Evolutionary conservation across 1,284 basidiomycete species (phyloP).

Genomic region (Ceratobasidium sp.): DNA sequence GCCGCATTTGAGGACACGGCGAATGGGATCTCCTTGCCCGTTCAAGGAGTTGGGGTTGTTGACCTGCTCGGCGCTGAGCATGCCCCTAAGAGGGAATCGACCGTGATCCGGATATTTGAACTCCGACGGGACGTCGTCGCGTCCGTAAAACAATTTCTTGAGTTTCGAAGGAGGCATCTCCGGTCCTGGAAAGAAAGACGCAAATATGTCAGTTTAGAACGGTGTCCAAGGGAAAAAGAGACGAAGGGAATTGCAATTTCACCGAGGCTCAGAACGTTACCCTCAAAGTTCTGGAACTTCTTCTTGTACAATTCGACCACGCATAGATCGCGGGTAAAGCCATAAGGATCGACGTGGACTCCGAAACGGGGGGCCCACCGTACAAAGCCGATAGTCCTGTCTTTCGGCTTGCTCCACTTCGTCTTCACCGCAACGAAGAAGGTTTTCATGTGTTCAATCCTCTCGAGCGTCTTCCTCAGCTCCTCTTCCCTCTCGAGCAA

Average conservation of each 20-base stretch:
- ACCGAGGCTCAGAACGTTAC: constrained; percentile 58
- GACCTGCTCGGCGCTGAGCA: constrained; percentile 56
- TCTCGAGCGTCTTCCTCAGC: constrained; percentile 49
- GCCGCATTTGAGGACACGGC: constrained; percentile 58
- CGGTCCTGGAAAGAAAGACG: constrained; percentile 54
- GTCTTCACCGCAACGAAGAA: constrained; percentile 54
- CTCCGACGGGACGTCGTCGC: constrained; percentile 52
- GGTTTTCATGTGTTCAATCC: constrained; percentile 48
- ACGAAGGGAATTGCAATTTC: constrained; percentile 49
- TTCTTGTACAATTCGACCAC: constrained; percentile 59
- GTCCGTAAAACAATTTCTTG: constrained; percentile 52
- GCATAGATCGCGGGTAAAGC: constrained; percentile 57
- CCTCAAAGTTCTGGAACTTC: constrained; percentile 57
- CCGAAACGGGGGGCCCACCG: constrained; percentile 58
- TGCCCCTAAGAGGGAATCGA: constrained; percentile 55
- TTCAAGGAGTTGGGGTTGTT: constrained; percentile 53
- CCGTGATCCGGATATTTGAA: constrained; percentile 57
- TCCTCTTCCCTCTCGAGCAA: constrained; percentile 49
- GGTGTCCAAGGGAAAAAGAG: constrained; percentile 46
- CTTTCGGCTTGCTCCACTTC: constrained; percentile 54
- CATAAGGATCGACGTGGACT: constrained; percentile 52
- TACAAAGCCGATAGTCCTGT: constrained; percentile 59
- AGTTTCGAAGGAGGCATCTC: constrained; percentile 51
- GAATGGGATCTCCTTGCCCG: constrained; percentile 52
- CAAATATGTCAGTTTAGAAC: constrained; percentile 50